phyloP scores from a whole-genome alignment of 176 grass and related monocot species.

The Panicum miliaceum region DNA sequence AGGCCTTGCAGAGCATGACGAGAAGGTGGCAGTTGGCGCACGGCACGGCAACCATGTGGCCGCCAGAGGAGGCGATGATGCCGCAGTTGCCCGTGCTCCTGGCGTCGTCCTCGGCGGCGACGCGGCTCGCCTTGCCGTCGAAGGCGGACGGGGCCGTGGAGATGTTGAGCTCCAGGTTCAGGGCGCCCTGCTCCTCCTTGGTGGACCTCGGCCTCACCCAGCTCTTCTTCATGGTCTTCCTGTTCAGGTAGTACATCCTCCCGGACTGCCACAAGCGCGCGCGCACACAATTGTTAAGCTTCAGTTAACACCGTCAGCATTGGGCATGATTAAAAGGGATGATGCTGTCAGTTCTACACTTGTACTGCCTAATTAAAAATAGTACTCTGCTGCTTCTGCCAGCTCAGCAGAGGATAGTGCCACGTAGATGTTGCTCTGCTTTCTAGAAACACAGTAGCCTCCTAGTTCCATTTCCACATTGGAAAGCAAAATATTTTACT shows the following conservation, averaged over 20 bases:
- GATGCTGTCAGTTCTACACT: background rate
- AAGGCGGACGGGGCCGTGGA: slow-evolving; percentile 18
- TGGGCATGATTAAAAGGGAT: background rate
- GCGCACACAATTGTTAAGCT: background rate
- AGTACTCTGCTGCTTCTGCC: slow-evolving; percentile 1
- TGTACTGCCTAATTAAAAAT: background rate
- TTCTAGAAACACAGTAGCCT: background rate
- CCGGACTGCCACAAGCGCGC: slow-evolving; percentile 61
- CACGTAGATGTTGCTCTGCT: slow-evolving; percentile 22
- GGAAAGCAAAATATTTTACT: background rate
- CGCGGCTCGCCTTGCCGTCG: slow-evolving; percentile 1
- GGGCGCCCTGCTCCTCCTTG: slow-evolving; percentile 47
- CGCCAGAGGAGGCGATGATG: slow-evolving; percentile 39
- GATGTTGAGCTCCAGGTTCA: slow-evolving; percentile 85
- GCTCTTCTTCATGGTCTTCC: slow-evolving; percentile 79
- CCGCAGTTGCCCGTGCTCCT: slow-evolving; percentile 27
- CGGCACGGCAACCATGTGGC: slow-evolving; percentile 84
- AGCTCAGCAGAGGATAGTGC: slow-evolving; percentile 20
- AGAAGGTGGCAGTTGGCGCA: slow-evolving; percentile 89
- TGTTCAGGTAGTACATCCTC: slow-evolving; percentile 96
- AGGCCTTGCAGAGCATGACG: slow-evolving; percentile 85
- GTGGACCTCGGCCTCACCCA: slow-evolving; percentile 59
- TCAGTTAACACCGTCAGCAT: background rate
- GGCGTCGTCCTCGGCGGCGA: background rate
- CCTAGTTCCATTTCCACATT: background rate